Conservation (phyloP, 805 yeast species). For the Cyberlindnera sargentensis region DNA sequence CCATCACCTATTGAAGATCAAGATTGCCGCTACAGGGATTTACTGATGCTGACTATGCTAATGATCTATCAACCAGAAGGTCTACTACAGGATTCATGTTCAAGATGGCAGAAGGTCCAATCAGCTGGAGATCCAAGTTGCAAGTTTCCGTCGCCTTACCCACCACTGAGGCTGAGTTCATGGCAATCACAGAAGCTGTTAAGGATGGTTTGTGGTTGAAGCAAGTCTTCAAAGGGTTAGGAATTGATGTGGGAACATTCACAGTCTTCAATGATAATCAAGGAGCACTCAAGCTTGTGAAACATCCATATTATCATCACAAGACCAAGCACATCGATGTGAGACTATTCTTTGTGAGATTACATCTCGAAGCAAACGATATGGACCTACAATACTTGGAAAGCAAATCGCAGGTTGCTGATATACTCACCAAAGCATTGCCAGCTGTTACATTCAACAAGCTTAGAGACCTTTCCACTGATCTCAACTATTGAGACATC, state of each 20-base stretch:
- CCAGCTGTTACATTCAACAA: neutral
- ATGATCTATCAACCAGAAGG: neutral
- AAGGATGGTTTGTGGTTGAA: neutral
- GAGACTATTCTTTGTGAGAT: neutral
- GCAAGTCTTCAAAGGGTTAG: neutral
- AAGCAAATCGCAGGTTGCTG: neutral
- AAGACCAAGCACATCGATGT: neutral
- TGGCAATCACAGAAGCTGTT: neutral
- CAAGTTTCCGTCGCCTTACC: neutral
- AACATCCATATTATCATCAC: neutral
- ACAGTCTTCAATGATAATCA: neutral
- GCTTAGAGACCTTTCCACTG: too few species aligned
- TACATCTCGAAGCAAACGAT: neutral
- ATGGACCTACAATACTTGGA: neutral
- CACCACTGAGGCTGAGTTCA: neutral
- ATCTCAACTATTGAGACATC: too few species aligned
- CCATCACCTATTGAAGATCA: too few species aligned
- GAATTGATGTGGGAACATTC: neutral
- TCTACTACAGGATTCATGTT: neutral
- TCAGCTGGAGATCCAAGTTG: neutral
- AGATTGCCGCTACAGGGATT: neutral
- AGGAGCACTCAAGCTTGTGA: neutral
- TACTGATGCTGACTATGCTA: conserved; percentile 1
- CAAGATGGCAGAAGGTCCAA: neutral
- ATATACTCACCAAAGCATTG: neutral